Base-by-base conservation (phyloP, 2,329 filamentous ascomycete species). In the Microdochium trichocladiopsis region DNA sequence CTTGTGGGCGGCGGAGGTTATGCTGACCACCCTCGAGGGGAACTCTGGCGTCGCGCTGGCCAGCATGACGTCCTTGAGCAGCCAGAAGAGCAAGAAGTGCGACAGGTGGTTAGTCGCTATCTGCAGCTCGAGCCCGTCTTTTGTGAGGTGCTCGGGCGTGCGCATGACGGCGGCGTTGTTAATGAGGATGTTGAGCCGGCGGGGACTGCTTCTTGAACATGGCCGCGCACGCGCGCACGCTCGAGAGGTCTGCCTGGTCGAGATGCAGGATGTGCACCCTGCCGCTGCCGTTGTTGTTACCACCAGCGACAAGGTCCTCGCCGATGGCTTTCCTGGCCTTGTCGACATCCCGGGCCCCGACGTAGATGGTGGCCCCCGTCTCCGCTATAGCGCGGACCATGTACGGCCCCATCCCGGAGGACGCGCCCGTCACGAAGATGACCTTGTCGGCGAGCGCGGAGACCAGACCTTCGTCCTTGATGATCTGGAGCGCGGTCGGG, bases 81-180 rank as follows among this genome's bases (percentile, higher is more conserved):
- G 68, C 41, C 78, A 67, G 60, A 79, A 75, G 12, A 82, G 68
- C 0, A 81, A 67, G 65, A 81, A 82, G 60, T 81, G 77, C 3
- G 64, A 69, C 1, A 83, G 64, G 58, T 82, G 72, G 58, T 80
- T 80, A 1, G 71, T 75, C n/a, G 69, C 77, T 55, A 80, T 73
- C 55, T 81, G 78, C 0, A 62, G 59, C 55, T 83, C 78, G 56
- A 72, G 72, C n/a, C 75, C 75, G 55, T 79, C 75, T 22, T 57
- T 56, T 1, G 73, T 78, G 23, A 55, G 49, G 18, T 52, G 60
- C 60, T 59, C 61, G 55, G 16, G 70, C 63, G 37, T 57, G 50
- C n/a, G 65, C 65, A 78, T 74, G 45, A 80, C 68, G 4, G 69
- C 74, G 1, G 69, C 74, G 57, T 77, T 77, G 57, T 63, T 66